Evolutionary conservation across 73 alveolate genomes (phyloP).

Genomic region (Blepharisma stoltei): DNA sequence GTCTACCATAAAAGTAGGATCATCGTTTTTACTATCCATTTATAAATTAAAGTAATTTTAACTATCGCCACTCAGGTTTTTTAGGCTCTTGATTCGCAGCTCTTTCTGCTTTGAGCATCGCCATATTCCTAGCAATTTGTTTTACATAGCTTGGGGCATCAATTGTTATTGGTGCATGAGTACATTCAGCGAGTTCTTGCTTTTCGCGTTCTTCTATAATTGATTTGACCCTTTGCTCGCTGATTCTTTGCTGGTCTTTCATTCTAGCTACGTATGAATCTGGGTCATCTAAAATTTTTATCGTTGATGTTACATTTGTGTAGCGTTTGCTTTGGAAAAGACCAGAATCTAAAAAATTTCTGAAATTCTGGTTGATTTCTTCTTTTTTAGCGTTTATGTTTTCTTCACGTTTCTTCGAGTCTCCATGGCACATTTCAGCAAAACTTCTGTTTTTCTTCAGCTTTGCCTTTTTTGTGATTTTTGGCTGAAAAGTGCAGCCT

Average conservation of each 20-base stretch:
- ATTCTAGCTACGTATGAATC: slow-evolving; percentile 12
- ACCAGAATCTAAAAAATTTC: not conserved
- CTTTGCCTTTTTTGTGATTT: slow-evolving; percentile 25
- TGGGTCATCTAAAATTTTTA: slow-evolving; percentile 2
- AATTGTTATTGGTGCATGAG: slow-evolving; percentile 5
- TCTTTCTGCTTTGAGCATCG: slow-evolving; percentile 16
- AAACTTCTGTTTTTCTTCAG: slow-evolving; percentile 14
- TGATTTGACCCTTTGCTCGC: not conserved
- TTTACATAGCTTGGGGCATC: slow-evolving; percentile 35
- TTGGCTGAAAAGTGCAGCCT: slow-evolving; percentile 21
- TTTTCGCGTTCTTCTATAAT: not conserved
- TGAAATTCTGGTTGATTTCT: not conserved
- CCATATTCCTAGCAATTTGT: slow-evolving; percentile 34
- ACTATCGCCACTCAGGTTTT: slow-evolving; percentile 3
- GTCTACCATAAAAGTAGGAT: too few species aligned
- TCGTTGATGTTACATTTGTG: not conserved
- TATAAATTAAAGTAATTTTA: too few species aligned
- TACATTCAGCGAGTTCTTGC: slow-evolving; percentile 29
- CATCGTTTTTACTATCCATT: too few species aligned
- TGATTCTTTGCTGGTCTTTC: slow-evolving; percentile 6
- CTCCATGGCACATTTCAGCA: slow-evolving; percentile 19
- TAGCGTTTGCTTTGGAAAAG: slow-evolving; percentile 4
- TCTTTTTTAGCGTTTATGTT: not conserved
- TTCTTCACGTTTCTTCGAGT: not conserved
- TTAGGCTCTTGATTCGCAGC: not conserved